Evolutionary conservation across 495 filamentous ascomycete species (phyloP), one percentile per base, ranked within the genome.

Genomic region (Trichoderma gamsii): DNA sequence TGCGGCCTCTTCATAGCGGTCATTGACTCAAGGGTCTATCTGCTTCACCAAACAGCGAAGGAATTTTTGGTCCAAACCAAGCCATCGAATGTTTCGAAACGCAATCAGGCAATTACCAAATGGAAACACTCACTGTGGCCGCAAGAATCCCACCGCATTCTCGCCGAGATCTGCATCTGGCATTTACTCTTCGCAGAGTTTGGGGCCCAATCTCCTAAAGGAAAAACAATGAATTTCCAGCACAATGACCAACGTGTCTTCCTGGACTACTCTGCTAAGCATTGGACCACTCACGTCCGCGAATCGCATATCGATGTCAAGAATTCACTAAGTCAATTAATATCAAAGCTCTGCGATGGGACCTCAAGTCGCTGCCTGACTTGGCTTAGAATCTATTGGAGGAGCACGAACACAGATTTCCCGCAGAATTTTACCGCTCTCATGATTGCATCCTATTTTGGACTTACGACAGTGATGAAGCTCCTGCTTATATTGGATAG

Each of bases 261-360:
- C 49, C 65, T 79, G 3, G 69, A 73, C 29, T 80, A 80, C 67
- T 71, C 77, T 9, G 72, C 75, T 29, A 74, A 25, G 52, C 25
- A 74, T 68, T 80, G 78, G 78, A 65, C 35, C 38, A 23, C 15
- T 63, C 78, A 80, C 66, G 70, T 75, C 18, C 72, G 69, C 35
- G 63, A 70, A 21, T 56, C 69, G n/a, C 9, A 21, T 0, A 44
- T 67, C 27, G 43, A 25, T 23, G 38, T 46, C 43, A 18, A 56
- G n/a, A 52, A 18, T 41, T 27, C 29, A 18, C 43, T 67, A 11
- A 3, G 41, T 38, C 2, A 9, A 18, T 67, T 21, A 67, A 35
- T 52, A 18, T 41, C 63, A 35, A 21, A 44, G 51, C 29, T 68
- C 49, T 68, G 66, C 41, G 25, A 63, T 61, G n/a, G 7, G 15